Base-by-base conservation (phyloP, 352 stramenopile species). In the Pythium phragmitis region DNA sequence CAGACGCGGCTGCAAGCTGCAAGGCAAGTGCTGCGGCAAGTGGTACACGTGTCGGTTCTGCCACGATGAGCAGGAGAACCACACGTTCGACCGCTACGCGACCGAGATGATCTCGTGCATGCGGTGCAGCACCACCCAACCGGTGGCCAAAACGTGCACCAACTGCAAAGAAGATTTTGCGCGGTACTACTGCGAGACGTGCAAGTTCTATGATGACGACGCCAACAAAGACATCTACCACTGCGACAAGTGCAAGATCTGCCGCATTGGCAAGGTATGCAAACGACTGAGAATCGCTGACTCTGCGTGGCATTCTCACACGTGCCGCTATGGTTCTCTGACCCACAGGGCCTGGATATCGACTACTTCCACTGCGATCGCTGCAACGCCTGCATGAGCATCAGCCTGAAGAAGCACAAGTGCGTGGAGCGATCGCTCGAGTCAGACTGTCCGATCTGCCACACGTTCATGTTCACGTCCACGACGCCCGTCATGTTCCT, bases 301-400 rank as follows among this genome's bases (percentile, higher is more conserved):
- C 9, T 54, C 47, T 11, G 4, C 16, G n/a, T 2, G 12, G 30
- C 8, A 19, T 3, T 30, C n/a, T 52, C 8, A 34, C 23, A 12
- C 37, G 21, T 21, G 21, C 43, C 28, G n/a, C 17, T 50, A 13
- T 12, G 39, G 12, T 49, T 47, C 12, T 9, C 11, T 50, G 7
- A 33, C 11, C n/a, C 33, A 9, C 54, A 88, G 72, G 95, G 96
- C 17, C 78, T 98, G 21, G 93, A 97, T 26, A 96, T 98, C 59
- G 97, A 99, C 75, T 99, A 98, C 74, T 96, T 97, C 55, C 97
- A 99, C 75, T 99, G 97, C 72, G 98, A 99, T 81, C 85, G 89
- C 0, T 99, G 97, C 79, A 99, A 99, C 74, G 95, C 96, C 8
- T 99, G 97, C 73, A 98, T 99, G 70, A 97, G 88, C 65, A 86